Conservation (phyloP, 305 asterid genomes). For the Caryopteris hybrid region DNA sequence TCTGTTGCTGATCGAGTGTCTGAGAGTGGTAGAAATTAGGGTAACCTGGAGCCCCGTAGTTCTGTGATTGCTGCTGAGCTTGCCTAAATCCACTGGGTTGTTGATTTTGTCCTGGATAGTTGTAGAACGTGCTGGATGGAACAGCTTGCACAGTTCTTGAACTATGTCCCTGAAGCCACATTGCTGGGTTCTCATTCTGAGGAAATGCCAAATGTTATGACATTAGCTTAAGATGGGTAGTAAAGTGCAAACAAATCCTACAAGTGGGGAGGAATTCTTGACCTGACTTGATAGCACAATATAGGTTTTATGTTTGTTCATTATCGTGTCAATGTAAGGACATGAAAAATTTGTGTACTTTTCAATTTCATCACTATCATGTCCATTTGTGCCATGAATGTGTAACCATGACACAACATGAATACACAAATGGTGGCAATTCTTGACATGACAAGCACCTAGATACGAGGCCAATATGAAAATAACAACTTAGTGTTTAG, state of each 20-base stretch:
- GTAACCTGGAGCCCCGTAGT: slow-evolving; percentile 60
- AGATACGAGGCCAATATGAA: background rate
- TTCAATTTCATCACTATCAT: no score
- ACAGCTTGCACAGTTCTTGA: slow-evolving; percentile 66
- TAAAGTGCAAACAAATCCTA: background rate
- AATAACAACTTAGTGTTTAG: background rate
- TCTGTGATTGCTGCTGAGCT: slow-evolving; percentile 67
- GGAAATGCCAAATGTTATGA: slow-evolving; percentile 5
- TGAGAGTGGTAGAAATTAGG: slow-evolving; percentile 69
- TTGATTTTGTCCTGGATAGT: slow-evolving; percentile 60
- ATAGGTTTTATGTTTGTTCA: no score
- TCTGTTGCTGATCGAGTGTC: slow-evolving; percentile 65
- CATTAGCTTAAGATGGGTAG: background rate
- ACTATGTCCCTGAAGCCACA: slow-evolving; percentile 78
- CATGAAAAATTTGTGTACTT: no score
- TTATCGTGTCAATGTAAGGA: no score
- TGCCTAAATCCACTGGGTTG: slow-evolving; percentile 66
- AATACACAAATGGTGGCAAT: no score
- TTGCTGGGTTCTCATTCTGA: slow-evolving; percentile 64
- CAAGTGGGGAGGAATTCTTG: no score
- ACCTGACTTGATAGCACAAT: no score
- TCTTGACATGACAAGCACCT: no score
- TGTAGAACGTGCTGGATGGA: slow-evolving; percentile 57
- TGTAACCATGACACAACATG: no score
- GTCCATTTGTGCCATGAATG: no score